These are phyloP conservation scores for Micractinium sp. DNA, from an alignment of 139 green algal genomes.

Conservation along the genomic window DNA sequence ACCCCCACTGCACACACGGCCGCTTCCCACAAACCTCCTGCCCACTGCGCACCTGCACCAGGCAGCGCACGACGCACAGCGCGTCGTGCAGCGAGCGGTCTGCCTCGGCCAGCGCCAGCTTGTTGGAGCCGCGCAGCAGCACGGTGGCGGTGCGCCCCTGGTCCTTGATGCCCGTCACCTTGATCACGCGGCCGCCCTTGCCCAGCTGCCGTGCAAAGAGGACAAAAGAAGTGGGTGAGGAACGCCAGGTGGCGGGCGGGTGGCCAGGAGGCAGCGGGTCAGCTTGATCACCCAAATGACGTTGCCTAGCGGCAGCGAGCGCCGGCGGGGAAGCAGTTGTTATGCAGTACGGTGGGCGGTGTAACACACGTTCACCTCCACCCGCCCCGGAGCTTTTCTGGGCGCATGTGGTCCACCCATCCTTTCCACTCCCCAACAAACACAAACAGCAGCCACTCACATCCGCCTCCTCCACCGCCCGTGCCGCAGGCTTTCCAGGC, in stretches of 20 bases:
- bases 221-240: background rate
- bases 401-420: no score
- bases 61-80: constrained; percentile 91
- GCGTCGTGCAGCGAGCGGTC: constrained; percentile 95
- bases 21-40: background rate
- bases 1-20: background rate
- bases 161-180: constrained; percentile 93
- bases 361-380: no score
- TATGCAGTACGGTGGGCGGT: no score
- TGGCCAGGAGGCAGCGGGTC: no score
- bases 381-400: no score
- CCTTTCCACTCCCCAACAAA: no score
- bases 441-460: no score
- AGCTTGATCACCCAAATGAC: no score
- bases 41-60: constrained; percentile 67
- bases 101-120: constrained; percentile 91
- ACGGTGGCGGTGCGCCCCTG: constrained; percentile 91
- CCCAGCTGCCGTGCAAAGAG: constrained; percentile 42
- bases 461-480: no score
- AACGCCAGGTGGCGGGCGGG: no score
- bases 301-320: no score
- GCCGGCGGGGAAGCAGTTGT: background rate
- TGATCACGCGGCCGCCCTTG: constrained; percentile 83
- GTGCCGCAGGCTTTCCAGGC: no score
- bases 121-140: constrained; percentile 96